These are phyloP conservation scores for Bolboschoenus planiculmis DNA, from an alignment of 176 grass and related monocot species.

Conservation along the genomic window DNA sequence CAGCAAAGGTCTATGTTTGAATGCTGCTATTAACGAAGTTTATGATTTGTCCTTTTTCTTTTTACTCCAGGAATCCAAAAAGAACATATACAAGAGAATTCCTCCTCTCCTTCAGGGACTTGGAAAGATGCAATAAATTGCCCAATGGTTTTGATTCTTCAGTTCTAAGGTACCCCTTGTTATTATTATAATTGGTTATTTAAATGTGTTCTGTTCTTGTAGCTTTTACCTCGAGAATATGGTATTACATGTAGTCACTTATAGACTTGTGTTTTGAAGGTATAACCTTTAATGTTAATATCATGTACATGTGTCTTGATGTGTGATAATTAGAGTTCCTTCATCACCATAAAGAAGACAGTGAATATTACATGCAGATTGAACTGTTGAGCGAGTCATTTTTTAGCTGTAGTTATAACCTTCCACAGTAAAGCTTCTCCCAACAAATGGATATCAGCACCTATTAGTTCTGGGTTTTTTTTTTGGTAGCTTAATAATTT, in stretches of 20 bases:
- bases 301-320: neutral
- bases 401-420: neutral
- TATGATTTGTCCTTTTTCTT: conserved; percentile 15
- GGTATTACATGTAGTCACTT: neutral
- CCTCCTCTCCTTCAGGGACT: conserved; percentile 48
- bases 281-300: neutral
- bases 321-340: neutral
- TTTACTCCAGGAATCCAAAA: conserved; percentile 28
- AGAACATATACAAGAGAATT: conserved; percentile 69
- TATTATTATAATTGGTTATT: neutral
- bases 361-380: neutral
- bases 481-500: neutral
- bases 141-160: conserved; percentile 50
- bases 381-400: neutral
- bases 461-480: neutral
- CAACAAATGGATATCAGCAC: neutral
- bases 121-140: conserved; percentile 62
- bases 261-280: neutral
- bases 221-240: neutral
- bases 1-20: neutral
- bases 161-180: conserved; percentile 43
- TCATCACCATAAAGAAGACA: neutral
- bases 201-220: neutral
- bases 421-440: neutral
- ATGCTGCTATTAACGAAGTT: neutral